Percentiles rank a stretch among this genome's conserved stretches.
Evolutionary conservation across 1,284 basidiomycete genomes (phyloP).

Genomic region (Rhodofomes roseus): DNA sequence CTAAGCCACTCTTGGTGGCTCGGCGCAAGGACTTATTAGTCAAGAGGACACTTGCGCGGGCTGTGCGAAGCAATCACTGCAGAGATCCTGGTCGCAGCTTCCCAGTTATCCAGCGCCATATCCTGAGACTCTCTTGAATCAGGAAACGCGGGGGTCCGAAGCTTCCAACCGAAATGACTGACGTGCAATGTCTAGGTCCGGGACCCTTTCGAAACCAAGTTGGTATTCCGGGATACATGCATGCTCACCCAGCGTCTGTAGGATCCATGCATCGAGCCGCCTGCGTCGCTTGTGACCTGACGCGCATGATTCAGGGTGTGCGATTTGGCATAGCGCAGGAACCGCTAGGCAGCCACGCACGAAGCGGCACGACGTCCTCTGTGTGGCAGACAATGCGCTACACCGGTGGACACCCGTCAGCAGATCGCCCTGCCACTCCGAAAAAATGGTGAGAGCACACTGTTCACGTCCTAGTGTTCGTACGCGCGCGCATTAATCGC

Average conservation of each 20-base stretch:
- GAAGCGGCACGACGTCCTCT: not conserved
- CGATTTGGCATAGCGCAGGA: not conserved
- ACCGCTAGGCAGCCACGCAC: not conserved
- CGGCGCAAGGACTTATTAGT: not conserved
- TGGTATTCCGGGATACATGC: not conserved
- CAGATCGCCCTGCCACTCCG: not conserved
- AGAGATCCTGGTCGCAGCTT: not conserved
- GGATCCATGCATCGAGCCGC: not conserved
- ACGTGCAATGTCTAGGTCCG: not conserved
- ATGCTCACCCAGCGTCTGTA: not conserved
- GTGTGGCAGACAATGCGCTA: not conserved
- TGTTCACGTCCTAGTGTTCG: not conserved
- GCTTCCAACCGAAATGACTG: not conserved
- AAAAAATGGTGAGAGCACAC: not conserved
- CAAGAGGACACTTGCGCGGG: not conserved
- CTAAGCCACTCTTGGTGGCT: not conserved
- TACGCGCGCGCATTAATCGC: not conserved
- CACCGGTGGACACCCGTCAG: not conserved
- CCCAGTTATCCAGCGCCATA: not conserved
- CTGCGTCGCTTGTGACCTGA: slow-evolving; percentile 1
- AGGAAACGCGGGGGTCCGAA: not conserved
- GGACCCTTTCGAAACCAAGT: not conserved
- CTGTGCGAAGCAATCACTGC: not conserved
- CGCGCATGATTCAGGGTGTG: not conserved
- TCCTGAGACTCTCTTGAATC: not conserved